Conservation (phyloP, 345 rosid species). For the Salix dunnii region DNA sequence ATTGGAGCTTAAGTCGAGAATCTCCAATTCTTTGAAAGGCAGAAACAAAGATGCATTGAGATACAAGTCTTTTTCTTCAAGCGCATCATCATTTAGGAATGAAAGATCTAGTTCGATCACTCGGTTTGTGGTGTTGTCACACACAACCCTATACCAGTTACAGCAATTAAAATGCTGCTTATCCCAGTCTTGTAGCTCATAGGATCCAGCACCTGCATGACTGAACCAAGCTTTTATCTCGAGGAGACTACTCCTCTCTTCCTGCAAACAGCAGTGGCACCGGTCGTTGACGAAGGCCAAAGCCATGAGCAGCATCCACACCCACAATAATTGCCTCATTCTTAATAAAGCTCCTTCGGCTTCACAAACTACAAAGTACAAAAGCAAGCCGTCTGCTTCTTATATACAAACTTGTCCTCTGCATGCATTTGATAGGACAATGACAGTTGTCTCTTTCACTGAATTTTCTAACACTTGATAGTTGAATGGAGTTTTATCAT, state of each 20-base stretch:
- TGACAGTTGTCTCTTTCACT: background rate
- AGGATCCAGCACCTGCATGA: background rate
- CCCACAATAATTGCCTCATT: background rate
- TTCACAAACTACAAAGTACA: background rate
- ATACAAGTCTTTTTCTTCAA: background rate
- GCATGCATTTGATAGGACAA: background rate
- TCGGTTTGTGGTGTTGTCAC: background rate
- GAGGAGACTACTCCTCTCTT: background rate
- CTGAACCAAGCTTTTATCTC: background rate
- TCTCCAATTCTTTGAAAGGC: background rate
- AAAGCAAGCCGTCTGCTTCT: background rate
- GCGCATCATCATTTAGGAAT: rapidly evolving
- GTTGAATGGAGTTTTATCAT: too few species aligned
- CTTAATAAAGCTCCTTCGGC: background rate
- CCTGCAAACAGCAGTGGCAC: background rate
- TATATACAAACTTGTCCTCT: background rate
- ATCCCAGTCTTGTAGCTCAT: background rate
- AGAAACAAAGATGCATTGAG: constrained; percentile 1
- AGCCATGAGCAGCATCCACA: background rate
- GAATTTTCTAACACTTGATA: background rate
- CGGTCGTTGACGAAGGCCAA: background rate
- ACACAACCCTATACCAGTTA: background rate
- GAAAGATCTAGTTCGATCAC: background rate
- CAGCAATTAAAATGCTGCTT: background rate
- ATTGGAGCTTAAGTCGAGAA: rapidly evolving